Base-by-base conservation (phyloP, 371 early-diverging fungal species). In the Rhizopus stolonifer region DNA sequence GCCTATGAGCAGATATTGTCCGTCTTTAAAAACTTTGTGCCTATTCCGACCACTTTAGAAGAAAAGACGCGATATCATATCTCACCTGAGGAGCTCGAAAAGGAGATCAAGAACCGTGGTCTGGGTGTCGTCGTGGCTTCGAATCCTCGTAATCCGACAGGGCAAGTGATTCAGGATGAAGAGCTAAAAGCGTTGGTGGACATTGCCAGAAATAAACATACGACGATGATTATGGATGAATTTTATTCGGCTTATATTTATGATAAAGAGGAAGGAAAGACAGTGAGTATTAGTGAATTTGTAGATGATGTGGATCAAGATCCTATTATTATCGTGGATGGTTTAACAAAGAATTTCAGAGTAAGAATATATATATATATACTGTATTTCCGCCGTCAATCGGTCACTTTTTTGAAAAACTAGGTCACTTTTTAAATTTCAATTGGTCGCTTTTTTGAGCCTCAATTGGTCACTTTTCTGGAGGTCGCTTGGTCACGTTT, bases 121-220 rank as follows among this genome's bases (percentile, higher is more conserved):
- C 42, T 80, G 0, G 72, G 76, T 11, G 71, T 77, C 3, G 56
- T 80, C n/a, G 70, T 80, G 2, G 70, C 67, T 0, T 71, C 72
- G 8, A 80, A 80, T 46, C 80, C 80, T n/a, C 74, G 76, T 36
- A 80, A 80, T 47, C 80, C 80, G 4, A 77, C 78, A 1, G 80
- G 80, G 6, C 80, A 74, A 34, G 65, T 80, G 3, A 65, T 77
- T 26, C 65, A 74, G 49, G 78, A 60, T 25, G 67, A 69, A 2
- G 69, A 70, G 21, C 34, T 80, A 24, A 54, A 62, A 29, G 64
- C 75, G 17, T 59, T 74, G 25, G 50, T 77, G 1, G 42, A 56
- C 0, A 65, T 75, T 25, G 72, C 74, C 3, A 60, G 58, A 36
- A 68, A 73, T 32, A 52, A 57, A 36, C 75, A 75, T 23, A 69